Conservation (phyloP, 768 basidiomycete species). For the Pseudohyphozyma bogoriensis region DNA sequence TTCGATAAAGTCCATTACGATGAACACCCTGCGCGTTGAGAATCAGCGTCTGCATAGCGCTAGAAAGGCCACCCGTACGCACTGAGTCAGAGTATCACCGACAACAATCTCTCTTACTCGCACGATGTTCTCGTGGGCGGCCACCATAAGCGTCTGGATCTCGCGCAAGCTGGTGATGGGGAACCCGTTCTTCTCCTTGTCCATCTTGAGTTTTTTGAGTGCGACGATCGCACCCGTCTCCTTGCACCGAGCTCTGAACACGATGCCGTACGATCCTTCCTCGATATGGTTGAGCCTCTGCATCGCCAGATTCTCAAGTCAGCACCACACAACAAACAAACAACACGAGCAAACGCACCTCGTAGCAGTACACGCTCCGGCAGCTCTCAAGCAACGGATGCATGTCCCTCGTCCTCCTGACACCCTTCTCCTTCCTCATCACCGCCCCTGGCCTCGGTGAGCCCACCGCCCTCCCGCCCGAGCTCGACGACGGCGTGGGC, state of each 20-base stretch:
- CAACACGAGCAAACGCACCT: constrained; percentile 15
- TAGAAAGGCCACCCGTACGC: no score
- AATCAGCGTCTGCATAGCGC: no score
- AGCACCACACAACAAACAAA: no score
- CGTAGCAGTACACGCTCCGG: constrained; percentile 25
- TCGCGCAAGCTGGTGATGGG: constrained; percentile 94
- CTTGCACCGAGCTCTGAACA: constrained; percentile 91
- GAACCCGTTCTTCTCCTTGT: constrained; percentile 97
- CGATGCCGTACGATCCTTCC: constrained; percentile 95
- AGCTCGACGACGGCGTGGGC: not conserved
- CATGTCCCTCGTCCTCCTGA: constrained; percentile 11
- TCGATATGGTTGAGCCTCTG: constrained; percentile 80
- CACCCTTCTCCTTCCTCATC: not conserved
- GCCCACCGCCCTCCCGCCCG: not conserved
- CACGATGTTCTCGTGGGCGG: constrained; percentile 70
- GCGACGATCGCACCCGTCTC: constrained; percentile 92
- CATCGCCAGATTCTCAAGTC: not conserved
- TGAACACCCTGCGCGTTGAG: constrained; percentile 63
- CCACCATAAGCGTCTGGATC: constrained; percentile 90
- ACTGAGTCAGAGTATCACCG: constrained; percentile 97
- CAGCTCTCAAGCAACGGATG: constrained; percentile 26
- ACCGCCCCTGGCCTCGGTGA: not conserved
- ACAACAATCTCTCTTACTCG: constrained; percentile 95
- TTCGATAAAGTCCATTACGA: constrained; percentile 82
- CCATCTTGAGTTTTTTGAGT: constrained; percentile 92